Base-by-base conservation (phyloP, 768 basidiomycete genomes). In the Daedaleopsis nitida region DNA sequence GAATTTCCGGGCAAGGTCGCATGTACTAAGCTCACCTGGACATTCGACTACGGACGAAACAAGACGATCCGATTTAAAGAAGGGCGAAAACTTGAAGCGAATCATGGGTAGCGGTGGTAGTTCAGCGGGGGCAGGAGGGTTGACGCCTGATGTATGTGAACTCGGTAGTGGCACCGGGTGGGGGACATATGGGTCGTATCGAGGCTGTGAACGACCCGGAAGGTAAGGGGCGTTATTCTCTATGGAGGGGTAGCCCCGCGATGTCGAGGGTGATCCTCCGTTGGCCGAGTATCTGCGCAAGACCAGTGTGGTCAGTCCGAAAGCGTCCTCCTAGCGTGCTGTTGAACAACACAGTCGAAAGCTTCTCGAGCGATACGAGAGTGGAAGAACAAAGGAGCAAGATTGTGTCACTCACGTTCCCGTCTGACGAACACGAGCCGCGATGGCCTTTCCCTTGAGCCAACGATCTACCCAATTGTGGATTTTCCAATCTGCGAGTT, bases 31-130 rank as follows among this genome's bases (percentile, higher is more conserved):
- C 79, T 23, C 68, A 92, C 92, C 92, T 76, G 90, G 91, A 73
- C 92, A 94, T 71, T 94, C 91, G 9, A 80, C 77, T 32, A 93
- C 77, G 27, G 62, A 58, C 3, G 89, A 90, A 12, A 92, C 84
- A 6, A 78, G 69, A 66, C 91, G 86, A 52, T 89, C 87, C 3
- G 91, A 72, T 12, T 74, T 76, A 67, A 88, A 88, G 71, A 94
- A 94, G 0, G 92, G 92, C 0, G 92, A 93, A 10, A 83, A 81
- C 67, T 88, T 92, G 77, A 94, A 94, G 51, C 83, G 85, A 47
- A 94, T 85, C 21, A 71, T 91, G 63, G 27, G 72, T 65, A 67
- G 64, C 70, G 73, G 52, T 44, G 67, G 69, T 55, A 69, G 66
- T 42, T 67, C 58, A 44, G 68, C 35, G 11, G 62, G 52, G 9